Conservation (phyloP, 768 basidiomycete genomes). For the Rhodotorula graminis region DNA sequence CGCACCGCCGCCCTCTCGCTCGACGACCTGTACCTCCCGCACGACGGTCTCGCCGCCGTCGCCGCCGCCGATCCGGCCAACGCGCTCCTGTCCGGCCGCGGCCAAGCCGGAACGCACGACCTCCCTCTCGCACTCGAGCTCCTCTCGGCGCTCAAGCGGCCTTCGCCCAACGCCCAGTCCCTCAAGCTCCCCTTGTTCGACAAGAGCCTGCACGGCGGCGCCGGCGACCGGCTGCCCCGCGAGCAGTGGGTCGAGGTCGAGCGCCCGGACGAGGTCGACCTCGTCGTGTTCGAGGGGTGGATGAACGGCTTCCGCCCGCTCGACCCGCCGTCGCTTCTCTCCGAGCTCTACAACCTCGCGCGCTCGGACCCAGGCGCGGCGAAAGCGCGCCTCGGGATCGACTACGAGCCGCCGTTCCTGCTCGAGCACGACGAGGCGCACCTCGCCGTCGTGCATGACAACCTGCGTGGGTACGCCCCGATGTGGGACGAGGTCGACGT, state of each 20-base stretch:
- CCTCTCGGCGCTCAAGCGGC: conserved; percentile 53
- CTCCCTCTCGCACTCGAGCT: conserved; percentile 60
- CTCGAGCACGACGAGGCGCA: conserved; percentile 49
- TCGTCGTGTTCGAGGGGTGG: conserved; percentile 95
- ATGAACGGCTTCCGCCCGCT: conserved; percentile 80
- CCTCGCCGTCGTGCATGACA: conserved; percentile 61
- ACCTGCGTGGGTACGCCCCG: conserved; percentile 57
- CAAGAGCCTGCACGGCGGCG: conserved; percentile 71
- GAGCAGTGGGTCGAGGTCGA: conserved; percentile 53
- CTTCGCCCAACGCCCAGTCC: conserved; percentile 13
- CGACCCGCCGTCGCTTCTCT: conserved; percentile 38
- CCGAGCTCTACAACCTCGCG: conserved; percentile 54
- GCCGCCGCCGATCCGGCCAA: conserved; percentile 60
- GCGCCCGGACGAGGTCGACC: conserved; percentile 56
- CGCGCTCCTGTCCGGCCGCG: conserved; percentile 69
- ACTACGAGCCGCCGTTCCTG: conserved; percentile 36
- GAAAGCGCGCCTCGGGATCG: conserved; percentile 5
- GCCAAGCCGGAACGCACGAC: conserved; percentile 91
- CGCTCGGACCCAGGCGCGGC: background rate
- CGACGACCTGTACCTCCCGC: conserved; percentile 71
- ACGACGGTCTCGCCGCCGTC: conserved; percentile 58
- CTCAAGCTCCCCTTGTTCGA: conserved; percentile 74
- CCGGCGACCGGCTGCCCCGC: conserved; percentile 67
- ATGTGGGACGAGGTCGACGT: conserved; percentile 69
- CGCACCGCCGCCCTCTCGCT: conserved; percentile 45